Evolutionary conservation across 495 filamentous ascomycete species (phyloP).

Genomic region (Corynascus novoguineensis): DNA sequence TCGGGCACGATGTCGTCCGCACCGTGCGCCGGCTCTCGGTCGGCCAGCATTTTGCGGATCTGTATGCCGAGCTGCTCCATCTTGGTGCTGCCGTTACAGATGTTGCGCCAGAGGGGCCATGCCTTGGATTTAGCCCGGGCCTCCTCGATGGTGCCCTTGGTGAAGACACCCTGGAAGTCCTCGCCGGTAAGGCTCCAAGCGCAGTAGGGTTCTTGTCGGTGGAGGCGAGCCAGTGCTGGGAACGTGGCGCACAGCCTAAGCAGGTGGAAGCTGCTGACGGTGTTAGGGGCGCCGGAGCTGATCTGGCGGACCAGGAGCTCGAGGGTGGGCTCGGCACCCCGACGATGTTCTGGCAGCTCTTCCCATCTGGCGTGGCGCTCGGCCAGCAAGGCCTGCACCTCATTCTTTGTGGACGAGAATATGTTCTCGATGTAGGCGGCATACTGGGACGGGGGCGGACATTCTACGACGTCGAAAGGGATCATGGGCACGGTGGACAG

Average conservation of each 20-base stretch:
- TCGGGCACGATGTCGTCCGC: neutral
- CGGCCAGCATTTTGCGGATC: constrained; percentile 4
- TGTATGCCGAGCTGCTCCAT: constrained; percentile 1
- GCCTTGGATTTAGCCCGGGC: constrained; percentile 1
- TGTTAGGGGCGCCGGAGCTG: constrained; percentile 1
- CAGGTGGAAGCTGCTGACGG: neutral
- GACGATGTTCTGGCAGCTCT: neutral
- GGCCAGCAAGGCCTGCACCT: neutral
- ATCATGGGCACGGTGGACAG: neutral
- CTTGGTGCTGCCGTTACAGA: constrained; percentile 3
- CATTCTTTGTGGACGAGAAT: constrained; percentile 1
- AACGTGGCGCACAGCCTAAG: constrained; percentile 5
- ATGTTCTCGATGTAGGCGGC: neutral
- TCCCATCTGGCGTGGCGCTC: neutral
- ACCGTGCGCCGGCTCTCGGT: constrained; percentile 1
- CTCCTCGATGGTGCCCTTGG: neutral
- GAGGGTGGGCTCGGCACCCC: neutral
- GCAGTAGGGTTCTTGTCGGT: neutral
- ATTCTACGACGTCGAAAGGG: neutral
- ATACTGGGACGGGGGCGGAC: neutral
- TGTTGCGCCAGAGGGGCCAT: neutral
- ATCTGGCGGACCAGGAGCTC: constrained; percentile 2
- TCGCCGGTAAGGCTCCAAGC: neutral
- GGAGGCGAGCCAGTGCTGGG: neutral
- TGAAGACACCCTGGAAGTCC: neutral